Percentiles rank a stretch among this genome's conserved stretches.
Conservation (phyloP, 108 stramenopile species). For the Nitzschia sp. region DNA sequence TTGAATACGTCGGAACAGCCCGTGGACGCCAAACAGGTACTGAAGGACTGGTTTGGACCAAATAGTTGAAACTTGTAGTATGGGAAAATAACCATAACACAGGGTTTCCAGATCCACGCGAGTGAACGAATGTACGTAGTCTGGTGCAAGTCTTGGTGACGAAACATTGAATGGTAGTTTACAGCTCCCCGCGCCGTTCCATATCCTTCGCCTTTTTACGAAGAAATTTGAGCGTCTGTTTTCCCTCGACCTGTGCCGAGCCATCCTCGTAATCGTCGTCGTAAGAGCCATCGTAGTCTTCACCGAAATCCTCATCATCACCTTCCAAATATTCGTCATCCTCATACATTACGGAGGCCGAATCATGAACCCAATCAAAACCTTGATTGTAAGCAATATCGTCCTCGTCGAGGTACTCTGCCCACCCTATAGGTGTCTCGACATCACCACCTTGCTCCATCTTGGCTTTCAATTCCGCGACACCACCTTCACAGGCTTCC, state of each 20-base stretch:
- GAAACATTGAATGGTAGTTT: too few relatives aligned
- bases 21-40: background rate
- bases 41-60: conserved; percentile 13
- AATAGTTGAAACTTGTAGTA: too few relatives aligned
- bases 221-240: conserved; percentile 55
- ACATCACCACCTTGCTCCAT: conserved; percentile 40
- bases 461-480: conserved; percentile 54
- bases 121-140: too few relatives aligned
- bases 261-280: conserved; percentile 17
- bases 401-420: conserved; percentile 32
- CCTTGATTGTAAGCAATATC: conserved; percentile 74
- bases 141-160: too few relatives aligned
- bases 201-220: conserved; percentile 54
- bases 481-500: conserved; percentile 77
- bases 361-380: conserved; percentile 78
- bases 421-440: conserved; percentile 10
- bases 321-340: conserved; percentile 41
- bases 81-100: too few relatives aligned
- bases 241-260: conserved; percentile 20
- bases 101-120: too few relatives aligned
- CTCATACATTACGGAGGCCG: conserved; percentile 32
- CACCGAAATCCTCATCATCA: conserved; percentile 3
- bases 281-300: background rate
- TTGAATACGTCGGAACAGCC: too few relatives aligned
- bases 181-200: conserved; percentile 58